Base-by-base conservation (phyloP, 306 rosid genomes). In the Quercus bicolor region DNA sequence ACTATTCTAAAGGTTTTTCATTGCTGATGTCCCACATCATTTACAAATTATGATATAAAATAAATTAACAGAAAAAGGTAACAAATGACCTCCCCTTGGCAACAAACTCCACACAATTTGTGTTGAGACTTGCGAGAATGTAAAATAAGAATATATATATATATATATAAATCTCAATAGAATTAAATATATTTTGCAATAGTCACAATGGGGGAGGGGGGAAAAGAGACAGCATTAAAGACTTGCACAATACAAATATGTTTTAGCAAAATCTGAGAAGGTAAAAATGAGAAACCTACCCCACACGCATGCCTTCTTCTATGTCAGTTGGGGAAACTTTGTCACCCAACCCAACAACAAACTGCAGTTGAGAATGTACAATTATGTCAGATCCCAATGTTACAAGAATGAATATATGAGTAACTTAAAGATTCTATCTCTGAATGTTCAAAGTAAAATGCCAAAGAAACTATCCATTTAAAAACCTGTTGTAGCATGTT, bases 301-400 rank as follows among this genome's bases (percentile, higher is more conserved):
- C 99, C 61, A 96, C 99, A 61, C 99, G 98, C 99, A 96, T 96
- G 72, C 99, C 99, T 85, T 96, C 99, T 83, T 96, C 99, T 62
- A 96, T 96, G 80, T 96, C 99, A 15, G 99, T 96, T 48, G 99
- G 99, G 72, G 99, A 96, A 83, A 96, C 98, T 86, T 96, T 96
- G 83, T 96, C 99, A 77, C 99, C 99, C 18, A 96, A 87, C 72
- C 99, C 99, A 69, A 96, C 99, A 77, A 96, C 99, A 89, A 96
- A 96, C 99, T 96, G 92, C 71, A 76, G 74, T 60, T 76, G 43
- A 48, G 60, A 82, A 81, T 73, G 75, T n/a, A 76, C 14, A 79
- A 75, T 57, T 26, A 81, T 69, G 45, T 88, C 71, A 92, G 84
- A 78, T 66, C 40, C 29, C 15, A 64, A 5, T 13, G 34, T 24